Percentiles rank a stretch among this genome's conserved stretches.
phyloP scores from a whole-genome alignment of 257 asterid species.

The Forsythia suspensa region DNA sequence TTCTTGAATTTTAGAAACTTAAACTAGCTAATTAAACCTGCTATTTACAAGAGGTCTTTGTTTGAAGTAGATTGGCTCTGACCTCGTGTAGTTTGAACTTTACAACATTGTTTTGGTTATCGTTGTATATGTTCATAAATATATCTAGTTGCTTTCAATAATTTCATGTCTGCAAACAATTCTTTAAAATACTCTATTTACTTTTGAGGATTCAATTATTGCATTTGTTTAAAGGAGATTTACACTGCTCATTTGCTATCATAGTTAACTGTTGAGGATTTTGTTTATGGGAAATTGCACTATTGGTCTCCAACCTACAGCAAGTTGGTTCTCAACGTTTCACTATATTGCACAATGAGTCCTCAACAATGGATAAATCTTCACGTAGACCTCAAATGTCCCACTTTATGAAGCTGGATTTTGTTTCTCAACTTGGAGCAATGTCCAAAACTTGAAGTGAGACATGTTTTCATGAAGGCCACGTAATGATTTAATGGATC shows the following conservation, averaged over 20 bases:
- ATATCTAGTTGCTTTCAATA: neutral
- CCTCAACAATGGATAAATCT: neutral
- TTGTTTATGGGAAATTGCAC: neutral
- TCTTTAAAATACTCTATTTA: neutral
- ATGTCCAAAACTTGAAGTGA: neutral
- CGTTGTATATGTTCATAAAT: neutral
- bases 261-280: neutral
- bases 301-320: neutral
- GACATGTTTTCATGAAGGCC: neutral
- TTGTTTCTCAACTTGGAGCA: too few relatives aligned
- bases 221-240: neutral
- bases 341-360: neutral
- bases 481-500: too few relatives aligned
- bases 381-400: neutral
- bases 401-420: too few relatives aligned
- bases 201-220: neutral
- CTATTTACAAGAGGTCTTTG: slow-evolving; percentile 7
- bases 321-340: neutral
- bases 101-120: neutral
- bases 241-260: neutral
- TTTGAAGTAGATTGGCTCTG: neutral
- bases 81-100: slow-evolving; percentile 1
- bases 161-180: neutral
- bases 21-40: slow-evolving; percentile 10
- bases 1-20: slow-evolving; percentile 50